Percentiles rank a stretch among this genome's conserved stretches.
Evolutionary conservation across 768 basidiomycete species (phyloP).

Genomic region (Mycena haematopus): DNA sequence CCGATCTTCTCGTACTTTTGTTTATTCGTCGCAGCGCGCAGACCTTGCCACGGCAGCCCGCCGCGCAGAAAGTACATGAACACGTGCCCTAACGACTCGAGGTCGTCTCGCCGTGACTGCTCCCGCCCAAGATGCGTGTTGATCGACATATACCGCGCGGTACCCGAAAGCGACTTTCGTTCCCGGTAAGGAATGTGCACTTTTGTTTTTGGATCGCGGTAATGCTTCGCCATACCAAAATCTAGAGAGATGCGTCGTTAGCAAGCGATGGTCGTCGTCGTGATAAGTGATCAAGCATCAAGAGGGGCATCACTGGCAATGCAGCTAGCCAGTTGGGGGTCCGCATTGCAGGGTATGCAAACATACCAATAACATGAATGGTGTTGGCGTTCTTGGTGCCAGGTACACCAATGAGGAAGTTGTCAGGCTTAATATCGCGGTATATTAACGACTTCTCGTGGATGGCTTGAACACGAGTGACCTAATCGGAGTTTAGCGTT

Average conservation of each 20-base stretch:
- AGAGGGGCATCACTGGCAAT: neutral
- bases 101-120: slow-evolving; percentile 92
- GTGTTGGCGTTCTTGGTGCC: slow-evolving; percentile 89
- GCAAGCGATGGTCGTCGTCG: slow-evolving; percentile 8
- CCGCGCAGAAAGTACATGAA: slow-evolving; percentile 99
- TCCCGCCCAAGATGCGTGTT: slow-evolving; percentile 98
- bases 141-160: slow-evolving; percentile 99
- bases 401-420: slow-evolving; percentile 96
- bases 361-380: slow-evolving; percentile 85
- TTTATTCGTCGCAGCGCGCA: slow-evolving; percentile 98
- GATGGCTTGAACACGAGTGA: slow-evolving; percentile 95
- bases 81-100: slow-evolving; percentile 97
- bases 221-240: slow-evolving; percentile 99
- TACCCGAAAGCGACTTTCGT: slow-evolving; percentile 94
- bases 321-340: neutral
- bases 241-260: slow-evolving; percentile 51
- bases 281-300: slow-evolving; percentile 10
- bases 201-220: slow-evolving; percentile 97
- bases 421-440: slow-evolving; percentile 99
- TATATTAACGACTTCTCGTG: slow-evolving; percentile 99
- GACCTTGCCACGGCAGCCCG: slow-evolving; percentile 96
- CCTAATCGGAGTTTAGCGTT: slow-evolving; percentile 50
- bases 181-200: slow-evolving; percentile 99
- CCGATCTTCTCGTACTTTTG: slow-evolving; percentile 99
- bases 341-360: slow-evolving; percentile 1